Base-by-base conservation (phyloP, 2,329 filamentous ascomycete genomes). In the Chrysoporthe puriensis region DNA sequence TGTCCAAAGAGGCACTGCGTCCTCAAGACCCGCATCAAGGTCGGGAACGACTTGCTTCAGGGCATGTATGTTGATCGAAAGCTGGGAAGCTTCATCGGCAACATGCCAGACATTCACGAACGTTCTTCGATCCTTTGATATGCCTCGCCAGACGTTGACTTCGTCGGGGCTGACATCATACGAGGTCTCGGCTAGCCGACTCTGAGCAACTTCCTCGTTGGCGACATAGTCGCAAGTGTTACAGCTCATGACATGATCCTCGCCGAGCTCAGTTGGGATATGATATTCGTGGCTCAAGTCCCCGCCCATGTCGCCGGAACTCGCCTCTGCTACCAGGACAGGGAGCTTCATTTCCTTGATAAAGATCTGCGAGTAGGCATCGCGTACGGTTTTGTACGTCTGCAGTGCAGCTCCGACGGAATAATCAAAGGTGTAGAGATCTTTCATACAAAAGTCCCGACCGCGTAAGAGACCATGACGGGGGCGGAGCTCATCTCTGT, bases 361-460 rank as follows among this genome's bases (percentile, higher is more conserved):
- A 73, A 99, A 96, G 62, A 99, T 86, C 21, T 84, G 84, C 14
- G 83, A 84, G 76, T 99, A 99, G 1, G 91, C 91, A 48, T 78
- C 77, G 62, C 91, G 88, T 2, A 97, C 93, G 54, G 89, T 81
- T 7, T 87, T 79, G 73, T 99, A 99, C 0, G 95, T 97, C 62
- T 86, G 80, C n/a, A 94, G 81, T 1, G 95, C 95, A n/a, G 86
- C 81, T 36, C 86, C 80, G 0, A 83, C 77, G 4, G 85, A 90
- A 46, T 85, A 81, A 75, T 99, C 96, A 75, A 99, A 99, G 0
- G 94, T 97, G 77, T 99, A 99, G 0, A 99, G 85, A 77, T 99
- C 96, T 79, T 99, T 99, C 96, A 99, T 99, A 73, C 93, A 81
- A 74, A 99, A 99, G 75, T 99, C 96, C 70, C 94, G 89, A 0